Evolutionary conservation across 805 yeast species (phyloP).

Genomic region (Starmerella floricola): DNA sequence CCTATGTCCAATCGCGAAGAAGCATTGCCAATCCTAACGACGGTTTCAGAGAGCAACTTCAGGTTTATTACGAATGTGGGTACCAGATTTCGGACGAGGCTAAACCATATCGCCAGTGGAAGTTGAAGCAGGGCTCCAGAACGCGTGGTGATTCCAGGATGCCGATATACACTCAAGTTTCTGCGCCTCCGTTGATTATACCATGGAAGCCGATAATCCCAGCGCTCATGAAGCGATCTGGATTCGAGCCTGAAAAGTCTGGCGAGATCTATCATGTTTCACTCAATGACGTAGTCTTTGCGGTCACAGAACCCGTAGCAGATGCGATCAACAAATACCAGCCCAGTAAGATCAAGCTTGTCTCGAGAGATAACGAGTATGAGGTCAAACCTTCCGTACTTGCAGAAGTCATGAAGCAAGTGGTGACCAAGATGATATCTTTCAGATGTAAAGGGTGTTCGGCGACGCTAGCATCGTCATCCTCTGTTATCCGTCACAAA

Average conservation of each 20-base stretch:
- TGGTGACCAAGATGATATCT: slow-evolving; percentile 7
- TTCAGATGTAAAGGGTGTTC: slow-evolving; percentile 79
- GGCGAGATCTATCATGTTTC: neutral
- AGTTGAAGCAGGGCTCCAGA: slow-evolving; percentile 27
- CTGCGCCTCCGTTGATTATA: slow-evolving; percentile 16
- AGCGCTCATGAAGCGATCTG: slow-evolving; percentile 1
- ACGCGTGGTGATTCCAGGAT: neutral
- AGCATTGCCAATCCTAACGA: slow-evolving; percentile 56
- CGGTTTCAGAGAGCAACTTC: slow-evolving; percentile 61
- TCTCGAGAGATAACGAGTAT: neutral
- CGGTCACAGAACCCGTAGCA: slow-evolving; percentile 13
- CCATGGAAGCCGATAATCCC: slow-evolving; percentile 21
- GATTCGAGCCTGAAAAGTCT: neutral
- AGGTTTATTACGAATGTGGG: slow-evolving; percentile 41
- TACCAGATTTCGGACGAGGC: slow-evolving; percentile 26
- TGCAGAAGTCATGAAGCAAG: slow-evolving; percentile 14
- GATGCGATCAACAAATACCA: slow-evolving; percentile 2
- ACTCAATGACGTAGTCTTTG: slow-evolving; percentile 8
- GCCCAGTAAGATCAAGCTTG: slow-evolving; percentile 1
- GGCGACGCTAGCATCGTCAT: slow-evolving; percentile 49
- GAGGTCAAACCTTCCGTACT: slow-evolving; percentile 2
- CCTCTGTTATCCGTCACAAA: slow-evolving; percentile 48
- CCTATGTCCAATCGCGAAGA: slow-evolving; percentile 61
- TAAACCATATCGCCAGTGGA: slow-evolving; percentile 33
- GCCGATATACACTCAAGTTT: slow-evolving; percentile 32